These are phyloP conservation scores for Helianthus annuus DNA, from an alignment of 129 eudicot species.

Conservation along the genomic window HanXRQr2.0-SUNRISE NC_035445.2:156903609-156904108, in stretches of 20 bases:
- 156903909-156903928: not conserved
- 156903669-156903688: not conserved
- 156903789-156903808: not conserved
- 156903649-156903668: not conserved
- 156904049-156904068: not conserved
- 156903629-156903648: not conserved
- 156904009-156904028: not conserved
- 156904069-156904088: not conserved
- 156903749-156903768: too few species aligned
- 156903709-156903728: not conserved
- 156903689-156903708: not conserved
- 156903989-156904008: not conserved
- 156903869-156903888: conserved; percentile 34
- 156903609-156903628: too few species aligned
- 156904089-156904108: not conserved
- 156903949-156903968: not conserved
- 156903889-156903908: conserved; percentile 20
- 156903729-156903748: too few species aligned
- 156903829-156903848: conserved; percentile 5
- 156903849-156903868: conserved; percentile 4
- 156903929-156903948: not conserved
- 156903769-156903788: too few species aligned
- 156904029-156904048: not conserved
- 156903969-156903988: not conserved
- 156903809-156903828: not conserved